A percentile compares a stretch with the other conserved stretches of the same genome.
These are phyloP conservation scores for Cenchrus americanus DNA, from an alignment of 176 grass and related monocot species.

Conservation along the genomic window DNA sequence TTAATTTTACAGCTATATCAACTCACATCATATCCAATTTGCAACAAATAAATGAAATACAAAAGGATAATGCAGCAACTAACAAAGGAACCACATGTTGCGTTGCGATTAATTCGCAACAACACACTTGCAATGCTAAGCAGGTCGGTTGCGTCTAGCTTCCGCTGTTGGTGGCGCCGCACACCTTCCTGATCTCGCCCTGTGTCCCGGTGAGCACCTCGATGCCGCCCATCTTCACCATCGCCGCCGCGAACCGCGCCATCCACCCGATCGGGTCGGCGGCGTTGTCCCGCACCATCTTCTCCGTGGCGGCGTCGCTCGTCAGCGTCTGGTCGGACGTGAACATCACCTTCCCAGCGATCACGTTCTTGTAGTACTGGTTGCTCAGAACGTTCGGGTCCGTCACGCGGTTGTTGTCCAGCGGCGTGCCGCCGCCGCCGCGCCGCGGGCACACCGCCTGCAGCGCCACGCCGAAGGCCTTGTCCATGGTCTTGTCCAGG, in stretches of 20 bases:
- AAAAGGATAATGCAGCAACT: background rate
- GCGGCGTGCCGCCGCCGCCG: background rate
- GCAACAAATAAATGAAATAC: background rate
- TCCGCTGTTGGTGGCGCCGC: slow-evolving; percentile 34
- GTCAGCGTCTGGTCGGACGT: slow-evolving; percentile 50
- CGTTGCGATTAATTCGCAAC: background rate
- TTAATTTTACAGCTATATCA: no score
- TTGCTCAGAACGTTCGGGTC: slow-evolving; percentile 41
- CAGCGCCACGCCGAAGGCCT: slow-evolving; percentile 28
- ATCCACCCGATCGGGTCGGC: slow-evolving; percentile 21
- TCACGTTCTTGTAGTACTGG: slow-evolving; percentile 41
- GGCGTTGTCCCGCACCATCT: slow-evolving; percentile 29
- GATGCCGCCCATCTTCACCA: slow-evolving; percentile 62
- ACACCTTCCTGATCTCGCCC: slow-evolving; percentile 57
- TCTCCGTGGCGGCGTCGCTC: background rate
- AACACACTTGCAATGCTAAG: background rate
- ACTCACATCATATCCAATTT: background rate
- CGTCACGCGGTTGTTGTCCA: slow-evolving; percentile 42
- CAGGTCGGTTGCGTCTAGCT: background rate
- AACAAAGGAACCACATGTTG: background rate
- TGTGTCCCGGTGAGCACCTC: slow-evolving; percentile 42
- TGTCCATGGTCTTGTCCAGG: slow-evolving; percentile 43
- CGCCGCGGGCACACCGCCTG: slow-evolving; percentile 23
- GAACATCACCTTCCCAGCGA: slow-evolving; percentile 45
- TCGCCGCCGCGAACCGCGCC: slow-evolving; percentile 32